Evolutionary conservation across 73 alveolate genomes (phyloP), one percentile per base, ranked within the genome.

Genomic region (Blepharisma japonicum): DNA sequence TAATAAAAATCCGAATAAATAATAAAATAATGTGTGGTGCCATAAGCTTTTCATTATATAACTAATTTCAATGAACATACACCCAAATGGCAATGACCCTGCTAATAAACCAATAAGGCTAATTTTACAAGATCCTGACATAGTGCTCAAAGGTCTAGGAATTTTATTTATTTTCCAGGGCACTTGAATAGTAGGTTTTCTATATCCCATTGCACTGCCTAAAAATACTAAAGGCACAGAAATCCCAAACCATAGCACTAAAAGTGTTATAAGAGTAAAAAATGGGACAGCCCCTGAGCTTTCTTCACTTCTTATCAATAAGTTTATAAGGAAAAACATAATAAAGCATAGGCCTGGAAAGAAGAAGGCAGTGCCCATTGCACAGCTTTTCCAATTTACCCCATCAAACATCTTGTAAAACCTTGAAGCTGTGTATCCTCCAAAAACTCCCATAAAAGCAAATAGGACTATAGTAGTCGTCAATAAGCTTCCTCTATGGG

Each of bases 401-500:
- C 89, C 89, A 42, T 76, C 76, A 45, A 82, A 82, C 54, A 56
- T 77, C 21, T 82, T 82, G 45, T 56, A 82, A 74, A 79, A 70
- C 54, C 78, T 76, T 8, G 87, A 39, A 5, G 89, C 47, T 25
- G 55, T 51, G 39, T 38, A 78, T 42, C 89, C 89, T 55, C 68
- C 84, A 25, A 82, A 76, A 42, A 70, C 38, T 0, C 89, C 86
- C 32, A 77, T 82, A 23, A 82, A 77, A n/a, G 50, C 89, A 66
- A 77, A 82, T 14, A 82, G 46, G 7, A 82, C 81, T 20, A 82
- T 47, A 0, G 76, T 68, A 5, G 72, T 39, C 21, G 89, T 82
- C 14, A 81, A 72, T 56, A 82, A 78, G 51, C 72, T 6, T 53
- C 89, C 89, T 55, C 86, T 25, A 56, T 82, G 88, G n/a, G 86